Percentiles rank a stretch among this genome's conserved stretches.
Conservation (phyloP, 441 rosid genomes). For the Rhodomyrtus psidioides region DNA sequence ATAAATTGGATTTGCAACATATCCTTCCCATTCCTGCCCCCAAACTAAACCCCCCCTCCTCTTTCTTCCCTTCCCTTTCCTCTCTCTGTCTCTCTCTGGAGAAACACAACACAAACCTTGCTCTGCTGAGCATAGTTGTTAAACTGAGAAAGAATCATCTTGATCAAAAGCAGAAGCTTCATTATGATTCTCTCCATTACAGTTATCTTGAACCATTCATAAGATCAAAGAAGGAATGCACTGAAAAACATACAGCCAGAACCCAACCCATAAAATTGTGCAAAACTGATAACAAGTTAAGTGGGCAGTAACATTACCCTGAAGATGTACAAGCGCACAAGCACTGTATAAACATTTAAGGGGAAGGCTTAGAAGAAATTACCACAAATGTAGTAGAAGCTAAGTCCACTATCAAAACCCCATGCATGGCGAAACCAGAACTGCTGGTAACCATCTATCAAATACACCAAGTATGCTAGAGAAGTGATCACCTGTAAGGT, state of each 20-base stretch:
- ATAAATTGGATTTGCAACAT: not conserved
- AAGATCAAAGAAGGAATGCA: not conserved
- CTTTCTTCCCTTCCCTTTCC: no score
- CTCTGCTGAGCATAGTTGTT: not conserved
- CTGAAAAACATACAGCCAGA: not conserved
- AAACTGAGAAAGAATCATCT: not conserved
- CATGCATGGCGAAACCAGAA: slow-evolving; percentile 88
- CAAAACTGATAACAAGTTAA: not conserved
- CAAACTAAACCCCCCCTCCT: no score
- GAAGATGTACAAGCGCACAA: not conserved
- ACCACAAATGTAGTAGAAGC: slow-evolving; percentile 98
- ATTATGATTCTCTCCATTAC: not conserved
- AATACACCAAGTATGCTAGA: slow-evolving; percentile 78
- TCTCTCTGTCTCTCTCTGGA: no score
- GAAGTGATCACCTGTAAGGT: slow-evolving; percentile 76
- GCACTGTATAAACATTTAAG: not conserved
- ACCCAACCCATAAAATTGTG: not conserved
- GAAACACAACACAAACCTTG: not conserved
- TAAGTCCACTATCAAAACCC: slow-evolving; percentile 83
- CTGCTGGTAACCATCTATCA: slow-evolving; percentile 68
- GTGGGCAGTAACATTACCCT: not conserved
- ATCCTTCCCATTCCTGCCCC: no score
- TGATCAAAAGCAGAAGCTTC: not conserved
- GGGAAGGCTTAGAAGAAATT: slow-evolving; percentile 21
- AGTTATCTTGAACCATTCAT: not conserved